Evolutionary conservation across 257 asterid genomes (phyloP).

Genomic region (Lantana camara): DNA sequence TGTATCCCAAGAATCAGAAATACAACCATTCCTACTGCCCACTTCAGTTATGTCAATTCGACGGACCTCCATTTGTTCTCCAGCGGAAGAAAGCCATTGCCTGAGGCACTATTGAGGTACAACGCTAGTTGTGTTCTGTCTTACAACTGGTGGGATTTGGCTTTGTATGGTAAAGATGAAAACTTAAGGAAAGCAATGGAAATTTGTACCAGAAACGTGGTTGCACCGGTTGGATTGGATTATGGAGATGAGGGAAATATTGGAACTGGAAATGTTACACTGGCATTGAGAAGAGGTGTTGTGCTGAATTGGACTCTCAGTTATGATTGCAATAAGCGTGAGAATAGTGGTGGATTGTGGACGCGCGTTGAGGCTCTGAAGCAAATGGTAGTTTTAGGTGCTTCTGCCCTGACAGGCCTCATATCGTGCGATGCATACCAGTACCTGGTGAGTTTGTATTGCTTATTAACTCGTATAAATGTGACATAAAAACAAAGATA

Average conservation of each 20-base stretch:
- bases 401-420: slow-evolving; percentile 63
- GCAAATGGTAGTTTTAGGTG: slow-evolving; percentile 31
- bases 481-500: no score
- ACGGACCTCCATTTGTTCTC: slow-evolving; percentile 43
- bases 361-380: slow-evolving; percentile 7
- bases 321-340: slow-evolving; percentile 42
- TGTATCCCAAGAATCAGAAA: slow-evolving; percentile 46
- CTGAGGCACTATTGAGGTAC: slow-evolving; percentile 20
- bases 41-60: background rate
- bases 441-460: slow-evolving; percentile 47
- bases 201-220: slow-evolving; percentile 38
- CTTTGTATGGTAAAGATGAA: slow-evolving; percentile 33
- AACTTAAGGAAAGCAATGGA: slow-evolving; percentile 31
- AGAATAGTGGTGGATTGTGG: slow-evolving; percentile 67
- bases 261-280: slow-evolving; percentile 21
- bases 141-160: slow-evolving; percentile 30
- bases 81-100: slow-evolving; percentile 27
- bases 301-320: slow-evolving; percentile 48
- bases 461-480: slow-evolving; percentile 40
- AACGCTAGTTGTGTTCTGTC: slow-evolving; percentile 23
- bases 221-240: slow-evolving; percentile 46
- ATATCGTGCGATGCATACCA: slow-evolving; percentile 43
- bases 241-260: slow-evolving; percentile 13
- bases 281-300: slow-evolving; percentile 54
- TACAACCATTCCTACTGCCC: slow-evolving; percentile 3